Conservation (phyloP, 1,284 basidiomycete species). For the Schizophyllum commune region DNA sequence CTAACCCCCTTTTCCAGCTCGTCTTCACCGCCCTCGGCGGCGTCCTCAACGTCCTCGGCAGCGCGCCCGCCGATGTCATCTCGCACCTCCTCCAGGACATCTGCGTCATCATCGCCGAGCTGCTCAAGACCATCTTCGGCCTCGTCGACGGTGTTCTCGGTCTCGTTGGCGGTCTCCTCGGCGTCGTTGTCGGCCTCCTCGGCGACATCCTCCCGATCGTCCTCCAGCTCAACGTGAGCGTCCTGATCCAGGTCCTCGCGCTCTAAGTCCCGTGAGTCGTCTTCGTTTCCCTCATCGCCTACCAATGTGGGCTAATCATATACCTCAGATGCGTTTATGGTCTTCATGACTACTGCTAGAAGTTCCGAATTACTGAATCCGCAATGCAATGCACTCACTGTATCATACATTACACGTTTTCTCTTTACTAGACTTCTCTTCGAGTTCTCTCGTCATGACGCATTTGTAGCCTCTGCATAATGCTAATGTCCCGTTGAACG, state of each 20-base stretch:
- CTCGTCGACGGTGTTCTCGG: slow-evolving; percentile 9
- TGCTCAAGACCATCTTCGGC: slow-evolving; percentile 35
- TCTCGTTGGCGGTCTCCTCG: neutral
- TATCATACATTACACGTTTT: neutral
- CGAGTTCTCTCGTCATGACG: neutral
- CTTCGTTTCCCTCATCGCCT: neutral
- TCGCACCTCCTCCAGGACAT: neutral
- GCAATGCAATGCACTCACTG: neutral
- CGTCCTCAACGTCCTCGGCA: neutral
- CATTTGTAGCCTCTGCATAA: neutral
- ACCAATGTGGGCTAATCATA: neutral
- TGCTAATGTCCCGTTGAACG: neutral
- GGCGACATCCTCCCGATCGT: neutral
- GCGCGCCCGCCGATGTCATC: neutral
- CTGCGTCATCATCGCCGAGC: neutral
- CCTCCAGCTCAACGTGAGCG: neutral
- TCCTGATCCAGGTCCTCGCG: neutral
- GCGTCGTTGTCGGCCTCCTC: neutral
- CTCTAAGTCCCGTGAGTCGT: neutral
- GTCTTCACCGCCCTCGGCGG: neutral
- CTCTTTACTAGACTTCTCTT: neutral
- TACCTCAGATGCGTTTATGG: neutral
- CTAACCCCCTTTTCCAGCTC: neutral
- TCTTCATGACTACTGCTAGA: neutral
- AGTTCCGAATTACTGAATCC: neutral